Evolutionary conservation across 2,329 filamentous ascomycete species (phyloP).

Genomic region (Piedraia hortae): DNA sequence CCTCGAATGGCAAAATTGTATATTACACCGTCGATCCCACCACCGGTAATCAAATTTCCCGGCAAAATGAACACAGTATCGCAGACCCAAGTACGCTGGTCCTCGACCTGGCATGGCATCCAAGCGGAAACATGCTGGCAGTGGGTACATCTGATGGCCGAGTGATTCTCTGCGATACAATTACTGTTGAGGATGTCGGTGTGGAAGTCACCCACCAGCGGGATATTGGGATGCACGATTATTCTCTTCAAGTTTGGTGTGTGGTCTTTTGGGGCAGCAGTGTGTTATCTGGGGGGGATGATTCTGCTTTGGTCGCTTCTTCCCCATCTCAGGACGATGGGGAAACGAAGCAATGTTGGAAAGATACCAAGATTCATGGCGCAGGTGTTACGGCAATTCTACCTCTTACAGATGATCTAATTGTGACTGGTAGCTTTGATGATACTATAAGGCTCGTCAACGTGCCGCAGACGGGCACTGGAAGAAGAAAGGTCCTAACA

Average conservation of each 20-base stretch:
- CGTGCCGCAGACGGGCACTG: conserved; percentile 8
- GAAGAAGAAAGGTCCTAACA: conserved; percentile 26
- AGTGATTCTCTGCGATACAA: conserved; percentile 37
- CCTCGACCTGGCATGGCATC: conserved; percentile 49
- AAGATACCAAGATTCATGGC: conserved; percentile 34
- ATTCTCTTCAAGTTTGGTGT: conserved; percentile 33
- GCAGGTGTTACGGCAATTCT: conserved; percentile 75
- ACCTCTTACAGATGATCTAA: conserved; percentile 32
- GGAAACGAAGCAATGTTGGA: conserved; percentile 23
- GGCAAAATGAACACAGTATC: conserved; percentile 7
- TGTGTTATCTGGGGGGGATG: too few relatives aligned
- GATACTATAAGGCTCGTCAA: conserved; percentile 46
- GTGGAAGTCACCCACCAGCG: conserved; percentile 6
- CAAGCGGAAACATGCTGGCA: too few relatives aligned
- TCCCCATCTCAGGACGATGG: conserved; percentile 18
- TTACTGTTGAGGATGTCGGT: conserved; percentile 36
- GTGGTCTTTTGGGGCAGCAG: conserved; percentile 49
- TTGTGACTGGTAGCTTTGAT: conserved; percentile 80
- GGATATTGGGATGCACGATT: conserved; percentile 3
- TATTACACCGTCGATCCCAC: conserved; percentile 27
- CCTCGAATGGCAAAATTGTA: conserved; percentile 47
- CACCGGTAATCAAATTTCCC: background rate
- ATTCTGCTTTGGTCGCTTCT: too few relatives aligned
- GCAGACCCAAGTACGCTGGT: conserved; percentile 34
- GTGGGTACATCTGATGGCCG: too few relatives aligned